These are phyloP conservation scores for Oryza glaberrima DNA, from an alignment of 176 grass and related monocot species.

Conservation along the genomic window DNA sequence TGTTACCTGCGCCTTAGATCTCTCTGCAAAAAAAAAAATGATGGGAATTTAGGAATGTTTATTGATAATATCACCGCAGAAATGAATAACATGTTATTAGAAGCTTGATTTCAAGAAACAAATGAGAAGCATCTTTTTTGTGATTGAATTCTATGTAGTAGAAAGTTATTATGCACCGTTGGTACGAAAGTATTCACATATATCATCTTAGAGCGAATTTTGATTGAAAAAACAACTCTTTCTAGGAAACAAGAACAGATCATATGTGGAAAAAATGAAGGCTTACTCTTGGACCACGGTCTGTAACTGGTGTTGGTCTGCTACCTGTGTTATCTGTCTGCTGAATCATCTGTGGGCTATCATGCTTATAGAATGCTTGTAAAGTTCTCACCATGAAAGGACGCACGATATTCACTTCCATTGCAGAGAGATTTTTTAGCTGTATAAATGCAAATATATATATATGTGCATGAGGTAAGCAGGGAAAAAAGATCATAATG, in stretches of 20 bases:
- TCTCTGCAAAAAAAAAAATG: slow-evolving; percentile 54
- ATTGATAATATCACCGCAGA: background rate
- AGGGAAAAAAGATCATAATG: background rate
- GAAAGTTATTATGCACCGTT: background rate
- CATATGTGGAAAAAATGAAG: slow-evolving; percentile 7
- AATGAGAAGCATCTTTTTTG: slow-evolving; percentile 14
- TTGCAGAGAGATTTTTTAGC: slow-evolving; percentile 99
- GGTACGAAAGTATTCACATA: background rate
- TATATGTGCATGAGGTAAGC: background rate
- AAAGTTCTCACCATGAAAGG: slow-evolving; percentile 93
- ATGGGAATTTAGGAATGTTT: background rate
- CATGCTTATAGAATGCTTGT: slow-evolving; percentile 95
- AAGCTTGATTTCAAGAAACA: slow-evolving; percentile 3
- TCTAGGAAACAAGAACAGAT: background rate
- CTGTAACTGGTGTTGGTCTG: slow-evolving; percentile 51
- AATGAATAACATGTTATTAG: slow-evolving; percentile 8
- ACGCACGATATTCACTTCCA: slow-evolving; percentile 97
- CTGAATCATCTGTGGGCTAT: slow-evolving; percentile 87
- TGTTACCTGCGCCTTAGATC: slow-evolving; percentile 66
- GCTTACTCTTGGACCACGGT: slow-evolving; percentile 76
- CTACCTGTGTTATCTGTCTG: slow-evolving; percentile 59
- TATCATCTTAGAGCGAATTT: background rate
- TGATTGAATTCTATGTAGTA: background rate
- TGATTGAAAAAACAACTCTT: background rate
- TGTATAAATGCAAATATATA: slow-evolving; percentile 27